A percentile compares a stretch with the other conserved stretches of the same genome.
Evolutionary conservation across 345 rosid genomes (phyloP).

Genomic region (Lepidium africanum): DNA sequence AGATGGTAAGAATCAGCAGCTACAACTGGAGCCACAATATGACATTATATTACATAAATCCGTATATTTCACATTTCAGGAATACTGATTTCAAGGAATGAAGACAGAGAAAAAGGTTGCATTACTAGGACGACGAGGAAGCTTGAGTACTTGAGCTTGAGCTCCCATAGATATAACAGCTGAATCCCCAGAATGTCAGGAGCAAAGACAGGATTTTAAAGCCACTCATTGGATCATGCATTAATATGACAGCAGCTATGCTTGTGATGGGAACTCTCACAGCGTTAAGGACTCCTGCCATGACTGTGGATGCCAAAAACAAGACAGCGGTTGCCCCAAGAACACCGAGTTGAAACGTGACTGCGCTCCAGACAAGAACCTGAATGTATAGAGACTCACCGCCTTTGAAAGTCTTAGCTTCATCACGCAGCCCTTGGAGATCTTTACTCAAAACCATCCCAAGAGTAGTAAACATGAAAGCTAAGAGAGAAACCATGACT

Average conservation of each 20-base stretch:
- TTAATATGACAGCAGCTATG: slow-evolving; percentile 63
- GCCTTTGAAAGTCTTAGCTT: slow-evolving; percentile 47
- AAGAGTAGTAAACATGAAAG: slow-evolving; percentile 57
- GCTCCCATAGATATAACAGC: slow-evolving; percentile 64
- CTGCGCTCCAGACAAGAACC: slow-evolving; percentile 56
- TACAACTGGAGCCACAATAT: not conserved
- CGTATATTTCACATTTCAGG: not conserved
- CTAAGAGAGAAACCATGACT: slow-evolving; percentile 63
- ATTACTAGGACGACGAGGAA: slow-evolving; percentile 13
- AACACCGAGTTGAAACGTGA: slow-evolving; percentile 71
- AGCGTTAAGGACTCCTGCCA: slow-evolving; percentile 84
- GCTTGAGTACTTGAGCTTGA: slow-evolving; percentile 28
- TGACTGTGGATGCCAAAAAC: slow-evolving; percentile 61
- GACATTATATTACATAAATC: not conserved
- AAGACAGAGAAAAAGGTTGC: not conserved
- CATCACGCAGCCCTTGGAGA: slow-evolving; percentile 42
- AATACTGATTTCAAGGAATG: not conserved
- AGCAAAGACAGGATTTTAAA: slow-evolving; percentile 77
- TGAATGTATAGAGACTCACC: slow-evolving; percentile 39
- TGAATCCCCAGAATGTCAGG: slow-evolving; percentile 80
- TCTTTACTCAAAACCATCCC: slow-evolving; percentile 52
- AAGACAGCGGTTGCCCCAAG: slow-evolving; percentile 69
- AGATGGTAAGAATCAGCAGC: not conserved
- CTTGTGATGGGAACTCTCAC: slow-evolving; percentile 78
- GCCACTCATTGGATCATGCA: slow-evolving; percentile 84